phyloP scores from a whole-genome alignment of 148 eudicot species.

The Heliosperma pusillum region DNA sequence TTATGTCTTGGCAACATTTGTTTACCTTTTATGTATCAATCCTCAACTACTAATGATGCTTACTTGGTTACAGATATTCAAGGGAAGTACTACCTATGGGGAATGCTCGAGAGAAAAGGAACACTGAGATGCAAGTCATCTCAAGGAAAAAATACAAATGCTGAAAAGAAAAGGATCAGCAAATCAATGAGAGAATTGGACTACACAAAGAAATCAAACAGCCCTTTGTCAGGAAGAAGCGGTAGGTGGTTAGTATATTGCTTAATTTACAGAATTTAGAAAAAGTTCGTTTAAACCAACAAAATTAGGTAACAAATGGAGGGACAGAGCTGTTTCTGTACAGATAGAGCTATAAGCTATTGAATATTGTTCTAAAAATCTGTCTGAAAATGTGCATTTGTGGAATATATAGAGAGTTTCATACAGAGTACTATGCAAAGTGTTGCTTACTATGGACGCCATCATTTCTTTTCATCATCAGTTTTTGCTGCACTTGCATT shows the following conservation, averaged over 20 bases:
- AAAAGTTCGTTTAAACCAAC: not conserved
- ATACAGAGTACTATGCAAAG: not conserved
- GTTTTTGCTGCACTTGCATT: too few species aligned
- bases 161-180: not conserved
- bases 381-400: not conserved
- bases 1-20: not conserved
- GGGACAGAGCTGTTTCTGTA: not conserved
- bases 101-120: conserved; percentile 45
- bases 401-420: not conserved
- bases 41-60: not conserved
- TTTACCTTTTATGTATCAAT: not conserved
- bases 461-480: not conserved
- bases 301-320: not conserved
- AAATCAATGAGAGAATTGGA: not conserved
- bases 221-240: not conserved
- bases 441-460: not conserved
- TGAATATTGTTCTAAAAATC: not conserved
- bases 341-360: not conserved
- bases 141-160: not conserved
- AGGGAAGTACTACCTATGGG: conserved; percentile 62
- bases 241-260: conserved; percentile 5
- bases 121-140: not conserved
- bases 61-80: conserved; percentile 42
- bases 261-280: not conserved
- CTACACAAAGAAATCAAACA: not conserved